Conservation (phyloP, 139 green algal genomes). For the Spirogloea muscicola region DNA sequence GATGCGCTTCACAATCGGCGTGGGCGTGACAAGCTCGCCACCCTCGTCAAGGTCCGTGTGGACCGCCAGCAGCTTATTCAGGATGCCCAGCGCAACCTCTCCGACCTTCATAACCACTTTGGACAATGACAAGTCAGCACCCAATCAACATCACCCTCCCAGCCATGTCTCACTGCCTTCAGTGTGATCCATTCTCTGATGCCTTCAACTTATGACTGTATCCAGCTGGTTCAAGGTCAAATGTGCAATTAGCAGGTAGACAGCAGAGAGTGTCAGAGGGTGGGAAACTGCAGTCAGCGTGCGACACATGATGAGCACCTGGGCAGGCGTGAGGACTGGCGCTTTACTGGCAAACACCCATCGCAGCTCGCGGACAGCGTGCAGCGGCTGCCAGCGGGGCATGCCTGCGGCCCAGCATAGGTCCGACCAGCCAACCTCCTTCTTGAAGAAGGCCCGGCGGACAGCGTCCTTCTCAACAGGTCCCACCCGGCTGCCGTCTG, state of each 20-base stretch:
- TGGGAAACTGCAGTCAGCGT: no score
- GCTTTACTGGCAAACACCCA: constrained; percentile 59
- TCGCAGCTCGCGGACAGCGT: constrained; percentile 67
- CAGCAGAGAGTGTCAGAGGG: no score
- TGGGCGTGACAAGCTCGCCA: constrained; percentile 63
- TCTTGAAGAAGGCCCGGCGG: constrained; percentile 50
- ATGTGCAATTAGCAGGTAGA: no score
- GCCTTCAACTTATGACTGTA: no score
- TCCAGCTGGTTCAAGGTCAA: no score
- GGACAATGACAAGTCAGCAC: no score
- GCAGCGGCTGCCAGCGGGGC: constrained; percentile 53
- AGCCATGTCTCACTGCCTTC: no score
- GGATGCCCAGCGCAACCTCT: constrained; percentile 17
- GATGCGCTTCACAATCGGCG: constrained; percentile 65
- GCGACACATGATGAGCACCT: no score
- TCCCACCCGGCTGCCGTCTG: not conserved
- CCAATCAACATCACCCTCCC: no score
- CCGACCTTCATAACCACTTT: no score
- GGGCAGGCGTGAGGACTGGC: constrained; percentile 32
- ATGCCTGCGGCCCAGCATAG: constrained; percentile 64
- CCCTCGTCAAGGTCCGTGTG: constrained; percentile 60
- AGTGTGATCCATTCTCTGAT: no score
- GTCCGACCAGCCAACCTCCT: constrained; percentile 52
- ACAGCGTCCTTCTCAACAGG: constrained; percentile 63
- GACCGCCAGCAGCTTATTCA: constrained; percentile 53